Percentiles rank a stretch among this genome's conserved stretches.
Evolutionary conservation across 208 protist genomes (phyloP).

Genomic region (Crithidia brevicula): DNA sequence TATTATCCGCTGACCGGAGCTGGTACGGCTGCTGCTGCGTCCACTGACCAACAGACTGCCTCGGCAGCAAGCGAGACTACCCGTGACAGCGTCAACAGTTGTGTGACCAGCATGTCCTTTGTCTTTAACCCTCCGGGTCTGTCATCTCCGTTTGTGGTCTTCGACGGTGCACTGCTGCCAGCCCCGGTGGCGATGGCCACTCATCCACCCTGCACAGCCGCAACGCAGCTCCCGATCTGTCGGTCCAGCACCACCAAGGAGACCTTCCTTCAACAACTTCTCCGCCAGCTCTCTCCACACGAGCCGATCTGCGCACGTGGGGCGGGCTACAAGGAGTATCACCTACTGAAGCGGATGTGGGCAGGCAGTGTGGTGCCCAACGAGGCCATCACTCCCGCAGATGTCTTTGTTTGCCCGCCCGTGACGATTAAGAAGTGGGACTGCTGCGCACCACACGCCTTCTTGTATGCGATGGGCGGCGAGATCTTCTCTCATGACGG

Average conservation of each 20-base stretch:
- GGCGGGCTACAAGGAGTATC: slow-evolving; percentile 66
- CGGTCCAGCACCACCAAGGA: slow-evolving; percentile 50
- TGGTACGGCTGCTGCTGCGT: too few relatives aligned
- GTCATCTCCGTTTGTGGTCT: slow-evolving; percentile 44
- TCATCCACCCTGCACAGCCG: not conserved
- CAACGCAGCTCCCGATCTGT: slow-evolving; percentile 27
- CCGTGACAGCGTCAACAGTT: not conserved
- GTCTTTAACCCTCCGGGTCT: slow-evolving; percentile 37
- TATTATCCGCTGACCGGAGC: slow-evolving; percentile 27
- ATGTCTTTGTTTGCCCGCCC: slow-evolving; percentile 68
- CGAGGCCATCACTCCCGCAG: slow-evolving; percentile 20
- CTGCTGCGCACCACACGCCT: slow-evolving; percentile 76
- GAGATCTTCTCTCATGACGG: slow-evolving; percentile 49
- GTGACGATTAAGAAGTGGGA: slow-evolving; percentile 80
- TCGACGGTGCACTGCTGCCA: slow-evolving; percentile 39
- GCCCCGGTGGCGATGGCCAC: not conserved
- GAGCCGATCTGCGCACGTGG: slow-evolving; percentile 31
- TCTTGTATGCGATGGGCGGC: slow-evolving; percentile 62
- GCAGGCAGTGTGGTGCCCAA: not conserved
- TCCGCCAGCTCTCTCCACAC: slow-evolving; percentile 34
- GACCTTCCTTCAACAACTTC: slow-evolving; percentile 30
- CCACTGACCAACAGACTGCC: too few relatives aligned
- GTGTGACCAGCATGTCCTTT: slow-evolving; percentile 38
- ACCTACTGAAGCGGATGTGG: slow-evolving; percentile 41
- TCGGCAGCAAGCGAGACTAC: not conserved